phyloP scores from a whole-genome alignment of 2,329 filamentous ascomycete species.

The Arachnomyces sp. region DNA sequence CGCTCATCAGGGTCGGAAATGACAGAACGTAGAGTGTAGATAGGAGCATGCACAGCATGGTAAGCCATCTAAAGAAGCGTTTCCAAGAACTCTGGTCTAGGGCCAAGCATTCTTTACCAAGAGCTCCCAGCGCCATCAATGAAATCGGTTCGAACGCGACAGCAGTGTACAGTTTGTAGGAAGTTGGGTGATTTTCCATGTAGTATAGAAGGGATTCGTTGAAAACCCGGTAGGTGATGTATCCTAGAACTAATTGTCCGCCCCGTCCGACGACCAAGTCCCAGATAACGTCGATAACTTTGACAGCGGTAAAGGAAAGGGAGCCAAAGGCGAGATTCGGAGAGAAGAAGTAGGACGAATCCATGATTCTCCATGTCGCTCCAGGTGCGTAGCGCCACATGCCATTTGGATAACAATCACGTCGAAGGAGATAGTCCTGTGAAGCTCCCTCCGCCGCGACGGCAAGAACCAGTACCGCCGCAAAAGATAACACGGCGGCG shows the following conservation, averaged over 20 bases:
- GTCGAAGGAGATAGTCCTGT: too few species aligned
- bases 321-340: constrained; percentile 8
- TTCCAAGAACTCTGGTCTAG: constrained; percentile 18
- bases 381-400: too few species aligned
- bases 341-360: too few species aligned
- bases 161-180: constrained; percentile 27
- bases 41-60: constrained; percentile 21
- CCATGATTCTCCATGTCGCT: too few species aligned
- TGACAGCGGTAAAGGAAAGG: constrained; percentile 23
- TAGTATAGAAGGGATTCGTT: constrained; percentile 24
- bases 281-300: constrained; percentile 30
- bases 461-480: too few species aligned
- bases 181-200: constrained; percentile 27
- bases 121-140: constrained; percentile 17
- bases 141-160: constrained; percentile 23
- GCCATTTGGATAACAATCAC: too few species aligned
- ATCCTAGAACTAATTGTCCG: constrained; percentile 23
- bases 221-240: constrained; percentile 25
- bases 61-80: too few species aligned
- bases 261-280: constrained; percentile 27
- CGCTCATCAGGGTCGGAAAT: constrained; percentile 26
- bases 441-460: too few species aligned
- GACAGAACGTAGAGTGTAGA: constrained; percentile 23
- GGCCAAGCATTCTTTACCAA: constrained; percentile 20
- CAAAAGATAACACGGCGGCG: too few species aligned